phyloP scores from a whole-genome alignment of 768 basidiomycete genomes.

The Termitomyces titanicus region DNA sequence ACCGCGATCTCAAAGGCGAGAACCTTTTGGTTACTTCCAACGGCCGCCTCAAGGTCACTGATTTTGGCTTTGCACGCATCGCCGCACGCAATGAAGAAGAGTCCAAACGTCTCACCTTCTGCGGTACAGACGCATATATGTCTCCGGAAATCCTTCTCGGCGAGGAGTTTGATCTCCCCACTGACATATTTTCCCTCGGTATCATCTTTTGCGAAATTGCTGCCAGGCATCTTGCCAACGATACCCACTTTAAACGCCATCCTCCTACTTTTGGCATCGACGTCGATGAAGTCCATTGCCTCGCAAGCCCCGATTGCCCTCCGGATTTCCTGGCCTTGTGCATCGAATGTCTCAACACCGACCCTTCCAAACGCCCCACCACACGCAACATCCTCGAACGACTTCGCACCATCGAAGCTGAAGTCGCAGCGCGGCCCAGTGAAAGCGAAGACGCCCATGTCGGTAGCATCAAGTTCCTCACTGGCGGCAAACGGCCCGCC shows the following conservation, averaged over 20 bases:
- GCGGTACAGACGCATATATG: conserved; percentile 95
- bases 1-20: conserved; percentile 94
- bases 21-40: conserved; percentile 95
- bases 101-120: conserved; percentile 78
- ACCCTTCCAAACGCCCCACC: conserved; percentile 68
- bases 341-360: conserved; percentile 67
- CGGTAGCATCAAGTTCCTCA: conserved; percentile 83
- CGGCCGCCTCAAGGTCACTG: conserved; percentile 95
- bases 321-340: conserved; percentile 71
- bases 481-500: conserved; percentile 55
- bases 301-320: conserved; percentile 76
- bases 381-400: conserved; percentile 78
- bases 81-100: conserved; percentile 92
- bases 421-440: conserved; percentile 65
- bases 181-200: conserved; percentile 92
- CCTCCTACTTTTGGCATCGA: conserved; percentile 83
- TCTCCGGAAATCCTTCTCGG: conserved; percentile 93
- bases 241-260: conserved; percentile 68
- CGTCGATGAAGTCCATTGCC: conserved; percentile 59
- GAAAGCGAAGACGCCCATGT: conserved; percentile 73
- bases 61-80: conserved; percentile 96
- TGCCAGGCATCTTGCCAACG: conserved; percentile 81
- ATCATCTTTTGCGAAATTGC: conserved; percentile 93
- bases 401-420: conserved; percentile 77
- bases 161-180: conserved; percentile 88